Base-by-base conservation (phyloP, 768 basidiomycete genomes). In the Auricularia auricula-judae region DNA sequence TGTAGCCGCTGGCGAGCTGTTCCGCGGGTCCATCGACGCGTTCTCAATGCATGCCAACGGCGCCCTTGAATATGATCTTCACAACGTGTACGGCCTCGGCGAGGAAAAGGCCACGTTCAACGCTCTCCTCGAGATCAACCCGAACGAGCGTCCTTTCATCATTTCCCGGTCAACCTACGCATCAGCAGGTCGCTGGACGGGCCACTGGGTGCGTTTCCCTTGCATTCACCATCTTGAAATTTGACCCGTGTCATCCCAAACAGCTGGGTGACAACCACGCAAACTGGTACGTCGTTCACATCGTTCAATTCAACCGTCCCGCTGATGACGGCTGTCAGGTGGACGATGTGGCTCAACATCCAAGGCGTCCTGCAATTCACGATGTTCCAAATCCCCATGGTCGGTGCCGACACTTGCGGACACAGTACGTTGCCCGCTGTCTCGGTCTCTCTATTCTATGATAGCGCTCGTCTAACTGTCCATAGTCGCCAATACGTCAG, bases 251-350 rank as follows among this genome's bases (percentile, higher is more conserved):
- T 36, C n/a, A 54, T 5, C 10, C 14, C 8, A 5, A 29, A 36
- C 64, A 86, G 85, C 80, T 90, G 34, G 88, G 90, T 0, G 90
- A 92, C 73, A 91, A 91, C 70, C 84, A 79, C 71, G 86, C 86
- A 70, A 80, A 81, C 66, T 92, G 90, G 88, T 74, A 14, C 1
- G 39, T 14, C 39, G 8, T 14, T 42, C 7, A 14, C 8, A 7
- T 14, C 3, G 8, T 42, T 74, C 0, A 81, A 86, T 61, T 88
- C 87, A 69, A 75, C 81, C 16, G 69, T 72, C 59, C 85, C 29
- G 2, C 83, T 4, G 85, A 88, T 64, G 80, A 84, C 3, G 86
- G 85, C 4, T 84, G 87, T 76, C 74, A 88, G 34, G 84, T 88
- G 70, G 67, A 68, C 16, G 70, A 70, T 64, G 69, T 74, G 71